These are phyloP conservation scores for Meredithiella fracta DNA, from an alignment of 2,329 filamentous ascomycete species.

Conservation along the genomic window DNA sequence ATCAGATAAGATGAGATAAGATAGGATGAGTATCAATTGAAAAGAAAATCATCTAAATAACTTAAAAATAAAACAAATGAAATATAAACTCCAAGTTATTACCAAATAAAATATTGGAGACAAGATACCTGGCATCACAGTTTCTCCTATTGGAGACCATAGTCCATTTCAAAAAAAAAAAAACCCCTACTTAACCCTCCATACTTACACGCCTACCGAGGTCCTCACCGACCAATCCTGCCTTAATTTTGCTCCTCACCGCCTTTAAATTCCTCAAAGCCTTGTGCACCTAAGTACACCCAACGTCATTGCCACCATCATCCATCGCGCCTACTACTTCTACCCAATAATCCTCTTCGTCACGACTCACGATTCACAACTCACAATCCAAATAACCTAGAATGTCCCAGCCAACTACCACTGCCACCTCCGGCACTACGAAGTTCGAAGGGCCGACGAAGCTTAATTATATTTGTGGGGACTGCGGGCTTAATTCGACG, in stretches of 20 bases:
- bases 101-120: background rate
- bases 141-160: too few species aligned
- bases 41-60: too few species aligned
- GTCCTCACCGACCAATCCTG: background rate
- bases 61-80: background rate
- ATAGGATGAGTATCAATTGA: too few species aligned
- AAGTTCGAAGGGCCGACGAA: constrained; percentile 27
- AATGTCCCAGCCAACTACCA: constrained; percentile 49
- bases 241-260: background rate
- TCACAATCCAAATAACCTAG: background rate
- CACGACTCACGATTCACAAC: too few species aligned
- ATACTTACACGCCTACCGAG: background rate
- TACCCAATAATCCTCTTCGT: too few species aligned
- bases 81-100: background rate
- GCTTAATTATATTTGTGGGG: constrained; percentile 28
- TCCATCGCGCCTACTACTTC: too few species aligned
- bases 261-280: background rate
- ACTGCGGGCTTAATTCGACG: constrained; percentile 33
- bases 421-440: constrained; percentile 25
- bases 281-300: background rate
- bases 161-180: background rate
- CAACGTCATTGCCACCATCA: background rate
- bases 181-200: background rate
- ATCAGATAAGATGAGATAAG: too few species aligned
- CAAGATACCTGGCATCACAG: background rate